Conservation (phyloP, 2,329 filamentous ascomycete genomes). For the Colletotrichum sp. region DNA sequence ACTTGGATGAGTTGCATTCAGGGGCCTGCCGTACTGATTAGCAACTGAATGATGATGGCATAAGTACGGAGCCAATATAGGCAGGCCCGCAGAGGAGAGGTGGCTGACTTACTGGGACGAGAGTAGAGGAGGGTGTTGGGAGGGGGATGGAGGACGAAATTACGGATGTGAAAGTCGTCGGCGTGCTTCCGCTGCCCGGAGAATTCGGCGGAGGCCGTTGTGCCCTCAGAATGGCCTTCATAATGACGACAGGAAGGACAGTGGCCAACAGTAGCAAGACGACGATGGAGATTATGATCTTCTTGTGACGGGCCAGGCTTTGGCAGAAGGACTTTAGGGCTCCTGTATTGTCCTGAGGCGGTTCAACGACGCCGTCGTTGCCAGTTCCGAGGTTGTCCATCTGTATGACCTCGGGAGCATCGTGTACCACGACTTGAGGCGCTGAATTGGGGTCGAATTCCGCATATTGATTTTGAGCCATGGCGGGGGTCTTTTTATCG, state of each 20-base stretch:
- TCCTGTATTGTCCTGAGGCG: not conserved
- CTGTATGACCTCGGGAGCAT: slow-evolving; percentile 17
- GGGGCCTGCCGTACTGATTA: not conserved
- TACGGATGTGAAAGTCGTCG: not conserved
- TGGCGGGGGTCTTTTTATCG: not conserved
- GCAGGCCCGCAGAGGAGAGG: not conserved
- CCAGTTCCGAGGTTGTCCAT: not conserved
- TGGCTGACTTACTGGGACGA: not conserved
- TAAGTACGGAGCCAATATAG: not conserved
- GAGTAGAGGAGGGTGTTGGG: not conserved
- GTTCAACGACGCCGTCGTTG: not conserved
- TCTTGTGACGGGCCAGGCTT: not conserved
- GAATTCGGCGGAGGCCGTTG: not conserved
- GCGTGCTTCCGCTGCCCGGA: not conserved
- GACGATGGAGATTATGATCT: not conserved
- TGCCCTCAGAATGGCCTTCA: not conserved
- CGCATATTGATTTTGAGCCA: not conserved
- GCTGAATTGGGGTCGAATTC: slow-evolving; percentile 8
- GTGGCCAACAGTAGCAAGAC: slow-evolving; percentile 40
- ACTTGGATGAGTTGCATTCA: slow-evolving; percentile 7
- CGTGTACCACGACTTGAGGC: slow-evolving; percentile 4
- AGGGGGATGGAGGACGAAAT: not conserved
- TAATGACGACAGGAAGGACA: slow-evolving; percentile 26
- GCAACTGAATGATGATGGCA: not conserved
- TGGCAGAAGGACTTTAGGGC: not conserved